Base-by-base conservation (phyloP, 208 protist species). In the Acanthamoeba castellanii region DNA sequence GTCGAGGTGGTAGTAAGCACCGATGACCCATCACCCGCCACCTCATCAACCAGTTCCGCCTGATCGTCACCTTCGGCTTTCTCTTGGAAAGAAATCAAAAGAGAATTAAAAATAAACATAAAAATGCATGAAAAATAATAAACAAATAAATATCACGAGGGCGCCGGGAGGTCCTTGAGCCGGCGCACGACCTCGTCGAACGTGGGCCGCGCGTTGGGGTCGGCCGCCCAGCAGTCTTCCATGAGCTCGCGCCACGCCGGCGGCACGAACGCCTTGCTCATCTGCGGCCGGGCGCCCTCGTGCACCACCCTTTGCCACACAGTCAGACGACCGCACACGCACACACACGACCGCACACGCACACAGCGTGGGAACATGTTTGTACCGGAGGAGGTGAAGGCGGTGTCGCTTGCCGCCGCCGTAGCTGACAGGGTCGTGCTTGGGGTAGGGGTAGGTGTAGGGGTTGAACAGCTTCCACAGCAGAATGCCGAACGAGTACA, bases 381-480 rank as follows among this genome's bases (percentile, higher is more conserved):
- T 57, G 30, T 55, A 74, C 89, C 57, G 47, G 66, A 93, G 89
- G 32, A 93, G 18, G 42, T 42, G 42, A 4, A 50, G 78, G 14
- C 89, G 61, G 32, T 93, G 89, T 18, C 89, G 42, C 89, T 93
- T 93, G 32, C 32, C 70, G 64, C 32, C 47, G 32, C 89, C 89
- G 45, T 64, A 50, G 66, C 30, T 74, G 30, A 93, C 89, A 0
- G 89, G 64, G 34, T 81, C 42, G 45, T 64, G 70, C 61, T 93
- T 74, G 13, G 59, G 59, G 34, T 81, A 93, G 47, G 89, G 89
- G 32, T 93, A 93, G n/a, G 45, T 59, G 7, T 42, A 14, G 20
- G 89, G 89, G 55, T 93, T 68, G 55, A 93, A 93, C 57, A 93
- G 89, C 89, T 81, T 55, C 89, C 89, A 93, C 64, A 93, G 89